phyloP scores from a whole-genome alignment of 805 yeast species.

The Lipomyces yamadae region DNA sequence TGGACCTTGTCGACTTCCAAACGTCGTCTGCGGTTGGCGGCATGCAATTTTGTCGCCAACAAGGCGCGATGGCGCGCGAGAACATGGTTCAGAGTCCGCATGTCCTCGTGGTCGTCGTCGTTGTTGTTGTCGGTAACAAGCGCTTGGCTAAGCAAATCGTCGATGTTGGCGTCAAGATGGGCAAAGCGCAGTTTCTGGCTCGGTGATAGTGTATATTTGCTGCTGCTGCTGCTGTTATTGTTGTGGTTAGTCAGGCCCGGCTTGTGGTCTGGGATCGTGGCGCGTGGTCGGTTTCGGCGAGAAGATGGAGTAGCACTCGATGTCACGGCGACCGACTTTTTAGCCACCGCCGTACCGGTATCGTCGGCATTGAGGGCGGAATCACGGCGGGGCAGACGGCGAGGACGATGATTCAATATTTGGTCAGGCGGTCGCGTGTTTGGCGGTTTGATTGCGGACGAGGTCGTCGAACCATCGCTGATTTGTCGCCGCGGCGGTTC shows the following conservation, averaged over 20 bases:
- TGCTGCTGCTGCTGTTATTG: not conserved
- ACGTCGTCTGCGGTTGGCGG: not conserved
- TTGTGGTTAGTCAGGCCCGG: not conserved
- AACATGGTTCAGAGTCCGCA: not conserved
- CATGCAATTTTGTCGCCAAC: not conserved
- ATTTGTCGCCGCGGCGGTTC: not conserved
- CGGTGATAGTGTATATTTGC: no score
- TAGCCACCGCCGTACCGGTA: not conserved
- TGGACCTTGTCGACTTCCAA: not conserved
- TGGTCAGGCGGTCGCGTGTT: not conserved
- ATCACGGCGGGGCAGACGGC: not conserved
- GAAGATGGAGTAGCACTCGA: not conserved
- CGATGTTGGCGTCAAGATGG: not conserved
- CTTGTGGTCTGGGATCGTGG: not conserved
- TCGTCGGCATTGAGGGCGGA: not conserved
- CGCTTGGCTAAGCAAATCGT: not conserved
- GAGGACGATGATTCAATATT: not conserved
- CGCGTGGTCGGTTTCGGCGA: not conserved
- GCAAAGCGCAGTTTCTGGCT: not conserved
- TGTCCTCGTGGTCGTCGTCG: not conserved
- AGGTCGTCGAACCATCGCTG: not conserved
- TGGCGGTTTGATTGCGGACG: not conserved
- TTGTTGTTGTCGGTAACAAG: not conserved
- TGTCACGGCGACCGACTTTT: not conserved
- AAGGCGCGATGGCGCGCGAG: not conserved